Evolutionary conservation across 495 filamentous ascomycete species (phyloP).

Genomic region (Talaromyces adpressus): DNA sequence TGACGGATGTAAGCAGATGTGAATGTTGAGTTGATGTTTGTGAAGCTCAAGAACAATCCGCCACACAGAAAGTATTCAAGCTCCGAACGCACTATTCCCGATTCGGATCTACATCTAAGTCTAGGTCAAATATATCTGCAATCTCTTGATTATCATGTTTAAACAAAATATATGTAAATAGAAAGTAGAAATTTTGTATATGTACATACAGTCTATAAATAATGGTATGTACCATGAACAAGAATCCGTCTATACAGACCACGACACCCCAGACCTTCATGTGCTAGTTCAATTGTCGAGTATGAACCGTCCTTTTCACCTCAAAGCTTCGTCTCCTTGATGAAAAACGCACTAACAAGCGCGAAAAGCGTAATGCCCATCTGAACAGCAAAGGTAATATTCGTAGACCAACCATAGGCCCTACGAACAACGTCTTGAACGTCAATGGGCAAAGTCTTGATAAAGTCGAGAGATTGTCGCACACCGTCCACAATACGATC

Average conservation of each 20-base stretch:
- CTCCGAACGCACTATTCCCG: not conserved
- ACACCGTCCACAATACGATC: constrained; percentile 66
- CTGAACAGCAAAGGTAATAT: constrained; percentile 40
- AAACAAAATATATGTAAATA: not conserved
- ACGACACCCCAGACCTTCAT: not conserved
- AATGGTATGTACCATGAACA: not conserved
- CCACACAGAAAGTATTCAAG: not conserved
- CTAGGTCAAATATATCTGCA: not conserved
- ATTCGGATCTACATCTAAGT: not conserved
- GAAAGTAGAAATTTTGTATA: not conserved
- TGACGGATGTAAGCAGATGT: not conserved
- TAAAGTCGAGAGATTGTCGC: constrained; percentile 65
- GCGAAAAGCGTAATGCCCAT: constrained; percentile 37
- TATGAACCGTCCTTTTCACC: not conserved
- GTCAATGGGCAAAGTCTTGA: constrained; percentile 57
- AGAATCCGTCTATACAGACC: not conserved
- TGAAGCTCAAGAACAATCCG: not conserved
- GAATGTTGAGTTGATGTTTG: not conserved
- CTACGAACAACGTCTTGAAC: constrained; percentile 54
- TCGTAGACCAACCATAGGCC: constrained; percentile 57
- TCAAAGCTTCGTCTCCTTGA: constrained; percentile 33
- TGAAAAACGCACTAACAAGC: constrained; percentile 37
- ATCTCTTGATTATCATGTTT: not conserved
- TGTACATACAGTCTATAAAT: not conserved
- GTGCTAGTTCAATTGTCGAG: not conserved